phyloP scores from a whole-genome alignment of 1,284 basidiomycete species.

The Tilletia walkeri region DNA sequence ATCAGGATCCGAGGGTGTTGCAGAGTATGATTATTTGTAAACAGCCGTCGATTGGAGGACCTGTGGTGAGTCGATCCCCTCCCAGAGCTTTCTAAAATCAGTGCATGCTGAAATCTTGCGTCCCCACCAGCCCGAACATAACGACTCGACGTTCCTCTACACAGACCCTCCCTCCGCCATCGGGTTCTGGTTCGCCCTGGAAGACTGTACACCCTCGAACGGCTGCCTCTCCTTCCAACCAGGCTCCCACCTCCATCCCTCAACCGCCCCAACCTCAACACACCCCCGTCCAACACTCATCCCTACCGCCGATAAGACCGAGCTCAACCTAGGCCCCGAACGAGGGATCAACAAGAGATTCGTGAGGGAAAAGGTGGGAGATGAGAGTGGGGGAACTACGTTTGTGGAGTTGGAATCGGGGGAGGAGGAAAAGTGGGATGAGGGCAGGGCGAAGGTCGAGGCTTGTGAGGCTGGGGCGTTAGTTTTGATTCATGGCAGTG shows the following conservation, averaged over 20 bases:
- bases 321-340: constrained; percentile 25
- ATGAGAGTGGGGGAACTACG: constrained; percentile 31
- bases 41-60: constrained; percentile 51
- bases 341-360: constrained; percentile 45
- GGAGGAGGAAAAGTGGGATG: constrained; percentile 38
- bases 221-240: constrained; percentile 43
- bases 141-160: constrained; percentile 67
- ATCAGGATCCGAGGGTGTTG: constrained; percentile 63
- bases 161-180: constrained; percentile 85
- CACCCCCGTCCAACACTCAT: constrained; percentile 18
- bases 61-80: constrained; percentile 59
- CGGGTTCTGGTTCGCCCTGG: constrained; percentile 93
- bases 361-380: constrained; percentile 27
- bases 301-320: constrained; percentile 2
- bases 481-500: constrained; percentile 47
- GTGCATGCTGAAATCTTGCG: too few relatives aligned
- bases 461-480: constrained; percentile 37
- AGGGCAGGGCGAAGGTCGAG: constrained; percentile 14
- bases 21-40: constrained; percentile 78
- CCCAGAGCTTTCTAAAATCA: not conserved
- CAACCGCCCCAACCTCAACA: not conserved
- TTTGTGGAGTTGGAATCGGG: constrained; percentile 25
- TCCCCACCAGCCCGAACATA: constrained; percentile 56
- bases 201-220: constrained; percentile 59
- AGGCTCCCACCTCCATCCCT: constrained; percentile 36